These are phyloP conservation scores for Metroxylon sagu DNA, from an alignment of 176 grass and related monocot species.

Conservation along the genomic window DNA sequence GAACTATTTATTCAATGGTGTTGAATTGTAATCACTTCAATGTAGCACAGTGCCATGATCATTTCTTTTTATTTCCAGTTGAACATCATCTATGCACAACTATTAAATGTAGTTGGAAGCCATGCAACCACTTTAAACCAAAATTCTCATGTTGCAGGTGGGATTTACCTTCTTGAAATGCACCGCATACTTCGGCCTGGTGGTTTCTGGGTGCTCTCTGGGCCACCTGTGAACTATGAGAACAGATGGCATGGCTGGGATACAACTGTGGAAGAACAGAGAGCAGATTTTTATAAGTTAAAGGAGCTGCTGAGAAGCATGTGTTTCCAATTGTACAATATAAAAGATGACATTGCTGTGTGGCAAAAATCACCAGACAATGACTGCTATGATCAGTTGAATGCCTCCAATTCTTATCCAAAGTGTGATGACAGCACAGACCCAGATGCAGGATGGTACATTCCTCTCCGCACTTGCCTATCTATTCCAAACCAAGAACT, in stretches of 20 bases:
- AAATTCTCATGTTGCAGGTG: constrained; percentile 26
- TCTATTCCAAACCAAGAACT: constrained; percentile 38
- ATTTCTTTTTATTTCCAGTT: too few species aligned
- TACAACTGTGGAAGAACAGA: constrained; percentile 72
- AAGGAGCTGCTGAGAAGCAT: constrained; percentile 55
- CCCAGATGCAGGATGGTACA: constrained; percentile 78
- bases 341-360: constrained; percentile 82
- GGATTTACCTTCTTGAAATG: constrained; percentile 84
- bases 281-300: constrained; percentile 50
- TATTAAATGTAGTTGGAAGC: background rate
- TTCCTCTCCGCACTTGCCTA: constrained; percentile 71
- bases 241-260: constrained; percentile 93
- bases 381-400: constrained; percentile 73
- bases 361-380: constrained; percentile 68
- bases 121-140: background rate
- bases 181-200: constrained; percentile 73
- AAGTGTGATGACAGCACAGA: constrained; percentile 90
- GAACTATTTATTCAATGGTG: too few species aligned
- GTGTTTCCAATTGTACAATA: constrained; percentile 82
- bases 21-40: too few species aligned
- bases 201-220: constrained; percentile 85
- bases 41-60: too few species aligned
- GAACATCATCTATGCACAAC: too few species aligned
- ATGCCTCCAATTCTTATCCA: constrained; percentile 29
- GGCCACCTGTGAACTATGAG: constrained; percentile 90